Evolutionary conservation across 2,329 filamentous ascomycete species (phyloP).

Genomic region (Didymosphaeria variabile): DNA sequence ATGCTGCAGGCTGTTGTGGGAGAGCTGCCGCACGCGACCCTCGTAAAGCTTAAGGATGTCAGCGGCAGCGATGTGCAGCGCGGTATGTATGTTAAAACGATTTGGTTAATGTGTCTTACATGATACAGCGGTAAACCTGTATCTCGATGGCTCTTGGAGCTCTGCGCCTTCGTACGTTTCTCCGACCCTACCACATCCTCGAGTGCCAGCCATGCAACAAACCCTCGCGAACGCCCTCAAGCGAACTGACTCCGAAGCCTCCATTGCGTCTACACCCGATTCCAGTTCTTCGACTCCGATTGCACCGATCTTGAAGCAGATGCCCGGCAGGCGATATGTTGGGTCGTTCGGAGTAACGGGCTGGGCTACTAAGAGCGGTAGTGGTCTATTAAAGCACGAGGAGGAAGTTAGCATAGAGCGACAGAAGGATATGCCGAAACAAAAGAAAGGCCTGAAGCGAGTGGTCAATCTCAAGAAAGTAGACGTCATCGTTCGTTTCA

Average conservation of each 20-base stretch:
- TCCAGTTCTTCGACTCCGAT: constrained; percentile 32
- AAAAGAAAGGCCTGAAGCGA: constrained; percentile 50
- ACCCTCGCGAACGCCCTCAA: constrained; percentile 34
- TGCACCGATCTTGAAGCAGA: constrained; percentile 41
- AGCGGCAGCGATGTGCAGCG: constrained; percentile 65
- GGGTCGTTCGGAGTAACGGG: constrained; percentile 91
- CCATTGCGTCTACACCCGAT: constrained; percentile 31
- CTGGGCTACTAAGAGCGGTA: constrained; percentile 89
- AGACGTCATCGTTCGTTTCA: constrained; percentile 93
- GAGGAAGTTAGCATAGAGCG: constrained; percentile 89
- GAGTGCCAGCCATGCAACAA: constrained; percentile 30
- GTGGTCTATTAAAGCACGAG: constrained; percentile 77
- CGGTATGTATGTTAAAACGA: constrained; percentile 33
- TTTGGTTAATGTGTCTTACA: constrained; percentile 22
- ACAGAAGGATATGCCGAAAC: constrained; percentile 72
- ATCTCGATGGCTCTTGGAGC: constrained; percentile 71
- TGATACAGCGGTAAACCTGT: constrained; percentile 66
- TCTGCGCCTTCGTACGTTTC: constrained; percentile 31
- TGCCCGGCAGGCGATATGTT: constrained; percentile 76
- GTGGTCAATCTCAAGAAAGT: constrained; percentile 70
- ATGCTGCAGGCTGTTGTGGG: constrained; percentile 68
- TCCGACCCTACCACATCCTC: constrained; percentile 29
- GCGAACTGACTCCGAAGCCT: constrained; percentile 37
- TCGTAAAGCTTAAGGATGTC: constrained; percentile 59
- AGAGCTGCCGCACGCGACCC: constrained; percentile 55